Evolutionary conservation across 768 basidiomycete genomes (phyloP), one percentile per base, ranked within the genome.

Genomic region (Infundibulicybe gibba): DNA sequence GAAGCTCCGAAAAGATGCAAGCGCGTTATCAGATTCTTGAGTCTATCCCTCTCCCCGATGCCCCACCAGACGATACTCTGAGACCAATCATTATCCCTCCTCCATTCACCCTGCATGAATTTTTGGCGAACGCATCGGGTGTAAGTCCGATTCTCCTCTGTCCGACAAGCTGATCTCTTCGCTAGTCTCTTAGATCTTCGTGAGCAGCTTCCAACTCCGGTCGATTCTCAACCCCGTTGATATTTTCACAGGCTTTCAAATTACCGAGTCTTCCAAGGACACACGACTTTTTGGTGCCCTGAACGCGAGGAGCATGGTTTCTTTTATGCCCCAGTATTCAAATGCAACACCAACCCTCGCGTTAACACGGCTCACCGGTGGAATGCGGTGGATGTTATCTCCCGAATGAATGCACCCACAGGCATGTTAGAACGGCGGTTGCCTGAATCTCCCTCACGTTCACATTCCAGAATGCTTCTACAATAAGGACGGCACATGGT

Each of bases 281-380:
- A 68, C 5, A 89, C 83, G 14, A 88, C 88, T 2, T 71, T 73
- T 32, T 91, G 88, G 88, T 90, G 88, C 56, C 79, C 85, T 2
- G 86, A 87, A 40, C 80, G 83, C 43, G 88, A 91, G 68, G 88
- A 90, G 52, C 87, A 90, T 47, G 88, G 88, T 2, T 90, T 85
- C 56, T 80, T 83, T 60, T 78, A 90, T 44, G 72, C 80, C 1
- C 87, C 88, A 0, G 58, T 76, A 11, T 90, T 82, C 72, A 88
- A 87, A 57, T 91, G 88, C 58, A 83, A 59, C 63, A 90, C 88
- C 19, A 90, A 88, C 56, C 86, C 87, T 14, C 81, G 85, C 32
- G 82, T 87, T 32, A 69, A 74, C 2, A 86, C 86, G 13, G 88
- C 88, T 3, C 88, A 90, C 61, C 77, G 83, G 30, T 91, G 88